A percentile compares a stretch with the other conserved stretches of the same genome.
phyloP scores from a whole-genome alignment of 495 filamentous ascomycete genomes.

The Hyphodiscus hymeniophilus region DNA sequence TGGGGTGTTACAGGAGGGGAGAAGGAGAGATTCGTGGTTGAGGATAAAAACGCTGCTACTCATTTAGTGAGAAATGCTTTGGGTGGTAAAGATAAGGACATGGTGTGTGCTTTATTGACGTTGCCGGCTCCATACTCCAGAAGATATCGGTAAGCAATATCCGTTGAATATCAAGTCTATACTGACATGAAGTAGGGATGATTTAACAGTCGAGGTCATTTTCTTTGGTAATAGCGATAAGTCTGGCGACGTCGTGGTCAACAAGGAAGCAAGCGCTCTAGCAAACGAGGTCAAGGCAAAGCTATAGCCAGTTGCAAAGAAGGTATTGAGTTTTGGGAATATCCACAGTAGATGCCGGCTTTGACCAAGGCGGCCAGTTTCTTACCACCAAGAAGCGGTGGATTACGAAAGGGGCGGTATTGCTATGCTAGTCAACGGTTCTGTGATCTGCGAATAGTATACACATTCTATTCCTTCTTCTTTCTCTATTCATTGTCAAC shows the following conservation, averaged over 20 bases:
- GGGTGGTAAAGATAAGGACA: conserved; percentile 87
- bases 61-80: conserved; percentile 94
- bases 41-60: conserved; percentile 94
- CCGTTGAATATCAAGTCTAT: neutral
- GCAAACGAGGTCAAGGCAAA: conserved; percentile 47
- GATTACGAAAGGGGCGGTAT: too few relatives aligned
- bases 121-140: conserved; percentile 85
- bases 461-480: too few relatives aligned
- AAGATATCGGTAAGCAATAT: conserved; percentile 61
- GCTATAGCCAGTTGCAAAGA: conserved; percentile 35
- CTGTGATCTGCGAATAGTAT: too few relatives aligned
- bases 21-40: conserved; percentile 76
- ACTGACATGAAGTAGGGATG: conserved; percentile 49
- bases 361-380: too few relatives aligned
- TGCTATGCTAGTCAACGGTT: too few relatives aligned
- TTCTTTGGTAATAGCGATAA: conserved; percentile 85
- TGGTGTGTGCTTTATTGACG: conserved; percentile 88
- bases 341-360: too few relatives aligned
- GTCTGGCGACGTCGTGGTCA: conserved; percentile 68
- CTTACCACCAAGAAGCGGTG: too few relatives aligned
- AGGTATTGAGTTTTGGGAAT: too few relatives aligned
- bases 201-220: conserved; percentile 95
- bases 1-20: conserved; percentile 64
- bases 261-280: conserved; percentile 72
- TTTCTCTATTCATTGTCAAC: too few relatives aligned